Evolutionary conservation across 176 grass and related monocot genomes (phyloP), one percentile per base, ranked within the genome.

Genomic region (Microstegium vimineum): DNA sequence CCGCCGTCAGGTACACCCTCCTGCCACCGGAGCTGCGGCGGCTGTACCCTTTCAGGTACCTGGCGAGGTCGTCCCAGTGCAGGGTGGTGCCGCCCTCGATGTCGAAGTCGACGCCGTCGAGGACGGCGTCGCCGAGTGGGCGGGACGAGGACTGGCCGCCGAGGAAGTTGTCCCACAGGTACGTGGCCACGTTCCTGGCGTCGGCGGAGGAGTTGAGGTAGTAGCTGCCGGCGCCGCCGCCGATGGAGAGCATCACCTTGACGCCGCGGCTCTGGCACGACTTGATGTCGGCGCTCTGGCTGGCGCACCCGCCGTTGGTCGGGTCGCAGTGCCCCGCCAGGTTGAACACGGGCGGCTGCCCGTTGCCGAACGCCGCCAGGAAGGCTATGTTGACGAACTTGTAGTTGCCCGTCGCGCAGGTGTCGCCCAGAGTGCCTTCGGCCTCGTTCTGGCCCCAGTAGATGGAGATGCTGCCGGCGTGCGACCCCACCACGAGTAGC

Each of bases 161-260:
- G 3, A 90, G 6, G 80, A 83, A 90, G 62, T 62, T 80, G 35
- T 80, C 69, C 89, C 84, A 87, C 15, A 87, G 75, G 89, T 80
- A 80, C 0, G n/a, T 17, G 4, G 84, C 84, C 4, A 87, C 75
- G 11, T 71, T 41, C 69, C 32, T n/a, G 51, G 89, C 80, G 11
- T 87, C 89, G 10, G 51, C 75, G 0, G 84, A 62, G 0, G 89
- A 87, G 26, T 81, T 69, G 2, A 87, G 81, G 60, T 74, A 80
- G 80, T 90, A 90, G 62, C 79, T 25, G 9, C 84, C 80, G 3
- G 80, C 68, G 1, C 81, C 87, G 4, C 91, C 91, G 1, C 91
- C 87, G 38, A 90, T 87, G 73, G 91, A 93, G 81, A 93, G 87
- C 72, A 93, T 43, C 12, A 87, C 81, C 77, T 93, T 93, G 46